These are phyloP conservation scores for Penicillium subrubescens DNA, from an alignment of 495 filamentous ascomycete species.

Conservation along the genomic window DNA sequence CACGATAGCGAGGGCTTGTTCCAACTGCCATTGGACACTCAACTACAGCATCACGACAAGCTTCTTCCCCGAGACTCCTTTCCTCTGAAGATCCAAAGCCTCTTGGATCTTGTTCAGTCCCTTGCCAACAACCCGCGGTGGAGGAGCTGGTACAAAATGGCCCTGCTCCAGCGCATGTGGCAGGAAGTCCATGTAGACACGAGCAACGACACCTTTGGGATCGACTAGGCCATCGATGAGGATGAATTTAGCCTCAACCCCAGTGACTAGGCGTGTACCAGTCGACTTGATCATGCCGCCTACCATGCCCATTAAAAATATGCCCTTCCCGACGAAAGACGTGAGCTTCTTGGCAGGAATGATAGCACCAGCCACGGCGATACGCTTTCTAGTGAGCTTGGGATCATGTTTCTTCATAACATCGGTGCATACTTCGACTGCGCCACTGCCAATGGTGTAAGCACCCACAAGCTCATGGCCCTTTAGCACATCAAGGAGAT, in stretches of 20 bases:
- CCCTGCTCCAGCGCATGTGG: conserved; percentile 34
- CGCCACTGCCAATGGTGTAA: background rate
- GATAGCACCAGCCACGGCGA: conserved; percentile 10
- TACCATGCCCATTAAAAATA: conserved; percentile 5
- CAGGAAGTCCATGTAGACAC: conserved; percentile 43
- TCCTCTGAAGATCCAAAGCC: conserved; percentile 35
- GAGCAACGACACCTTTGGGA: background rate
- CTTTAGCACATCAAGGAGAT: conserved; percentile 16
- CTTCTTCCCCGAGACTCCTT: conserved; percentile 44
- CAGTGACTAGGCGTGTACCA: background rate
- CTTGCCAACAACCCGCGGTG: conserved; percentile 36
- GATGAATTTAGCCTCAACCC: conserved; percentile 8
- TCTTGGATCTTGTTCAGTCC: conserved; percentile 47
- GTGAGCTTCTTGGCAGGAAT: background rate
- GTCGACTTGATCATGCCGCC: background rate
- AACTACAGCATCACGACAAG: conserved; percentile 37
- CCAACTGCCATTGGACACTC: background rate
- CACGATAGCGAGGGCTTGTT: background rate
- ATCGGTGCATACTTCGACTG: conserved; percentile 4
- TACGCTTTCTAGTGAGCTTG: background rate
- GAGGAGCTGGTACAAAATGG: conserved; percentile 30
- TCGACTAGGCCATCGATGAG: background rate
- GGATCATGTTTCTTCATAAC: conserved; percentile 2
- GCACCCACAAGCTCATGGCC: conserved; percentile 5
- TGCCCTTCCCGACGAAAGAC: background rate